Conservation (phyloP, 805 yeast species). For the Huiozyma naganishii region DNA sequence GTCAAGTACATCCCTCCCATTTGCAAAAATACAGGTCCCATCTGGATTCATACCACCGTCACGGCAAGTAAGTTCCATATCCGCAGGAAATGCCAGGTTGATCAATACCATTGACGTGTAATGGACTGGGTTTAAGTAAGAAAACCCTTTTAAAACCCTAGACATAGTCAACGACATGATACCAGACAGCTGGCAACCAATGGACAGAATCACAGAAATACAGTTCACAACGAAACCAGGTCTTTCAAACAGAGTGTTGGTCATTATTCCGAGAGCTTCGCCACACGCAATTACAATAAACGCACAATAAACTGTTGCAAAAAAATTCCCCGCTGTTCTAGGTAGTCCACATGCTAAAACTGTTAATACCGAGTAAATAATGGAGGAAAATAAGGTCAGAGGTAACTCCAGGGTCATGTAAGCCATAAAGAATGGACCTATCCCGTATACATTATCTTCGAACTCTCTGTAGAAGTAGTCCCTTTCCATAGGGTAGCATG, state of each 20-base stretch:
- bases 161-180: constrained; percentile 72
- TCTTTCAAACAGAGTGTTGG: constrained; percentile 61
- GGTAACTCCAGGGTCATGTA: constrained; percentile 26
- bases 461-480: constrained; percentile 71
- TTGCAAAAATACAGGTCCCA: constrained; percentile 36
- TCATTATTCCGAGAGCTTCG: constrained; percentile 73
- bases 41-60: constrained; percentile 28
- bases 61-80: constrained; percentile 41
- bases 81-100: constrained; percentile 45
- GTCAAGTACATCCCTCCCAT: constrained; percentile 48
- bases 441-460: constrained; percentile 59
- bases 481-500: constrained; percentile 65
- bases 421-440: constrained; percentile 44
- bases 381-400: constrained; percentile 31
- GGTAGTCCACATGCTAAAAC: constrained; percentile 70
- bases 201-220: constrained; percentile 51
- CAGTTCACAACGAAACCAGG: constrained; percentile 74
- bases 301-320: constrained; percentile 46
- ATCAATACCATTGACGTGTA: constrained; percentile 54
- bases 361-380: constrained; percentile 49
- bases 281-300: constrained; percentile 59
- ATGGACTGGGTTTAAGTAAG: constrained; percentile 68
- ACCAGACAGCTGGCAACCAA: constrained; percentile 80
- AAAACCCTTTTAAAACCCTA: constrained; percentile 53
- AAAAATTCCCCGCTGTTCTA: constrained; percentile 53